Percentiles rank a stretch among this genome's conserved stretches.
phyloP scores from a whole-genome alignment of 1,284 basidiomycete genomes.

The Pseudozyma flocculosa region DNA sequence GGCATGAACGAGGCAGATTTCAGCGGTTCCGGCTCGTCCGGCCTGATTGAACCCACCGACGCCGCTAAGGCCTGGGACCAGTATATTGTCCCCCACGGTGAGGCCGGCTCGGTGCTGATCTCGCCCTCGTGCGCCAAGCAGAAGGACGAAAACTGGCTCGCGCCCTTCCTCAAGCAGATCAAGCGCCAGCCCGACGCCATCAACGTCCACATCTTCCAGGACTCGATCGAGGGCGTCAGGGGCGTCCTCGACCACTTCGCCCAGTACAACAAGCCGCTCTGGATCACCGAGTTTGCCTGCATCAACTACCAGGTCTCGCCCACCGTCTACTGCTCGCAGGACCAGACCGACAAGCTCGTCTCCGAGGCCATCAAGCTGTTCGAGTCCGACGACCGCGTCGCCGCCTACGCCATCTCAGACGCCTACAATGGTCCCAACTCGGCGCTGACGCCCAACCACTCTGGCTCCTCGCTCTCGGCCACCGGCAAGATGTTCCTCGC shows the following conservation, averaged over 20 bases:
- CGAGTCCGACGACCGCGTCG: constrained; percentile 32
- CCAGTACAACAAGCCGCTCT: constrained; percentile 37
- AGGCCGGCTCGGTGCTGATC: constrained; percentile 38
- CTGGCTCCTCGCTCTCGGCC: constrained; percentile 17
- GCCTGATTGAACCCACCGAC: constrained; percentile 14
- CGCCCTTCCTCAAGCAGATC: constrained; percentile 32
- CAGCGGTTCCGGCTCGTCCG: constrained; percentile 34
- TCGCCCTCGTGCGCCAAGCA: constrained; percentile 44
- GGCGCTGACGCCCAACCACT: constrained; percentile 29
- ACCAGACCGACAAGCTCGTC: constrained; percentile 28
- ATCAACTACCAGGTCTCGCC: constrained; percentile 40
- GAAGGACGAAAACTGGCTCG: constrained; percentile 37
- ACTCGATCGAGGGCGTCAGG: constrained; percentile 38
- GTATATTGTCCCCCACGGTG: constrained; percentile 30
- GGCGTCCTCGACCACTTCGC: constrained; percentile 40
- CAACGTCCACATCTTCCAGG: constrained; percentile 49
- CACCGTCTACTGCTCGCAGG: constrained; percentile 32
- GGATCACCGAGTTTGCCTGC: constrained; percentile 44
- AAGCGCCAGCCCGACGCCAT: constrained; percentile 42
- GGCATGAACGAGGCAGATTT: constrained; percentile 47
- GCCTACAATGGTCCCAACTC: constrained; percentile 38
- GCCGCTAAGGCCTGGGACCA: constrained; percentile 42
- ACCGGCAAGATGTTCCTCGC: constrained; percentile 27
- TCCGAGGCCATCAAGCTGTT: constrained; percentile 34
- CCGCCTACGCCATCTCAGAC: constrained; percentile 40